Percentiles rank a stretch among this genome's conserved stretches.
Evolutionary conservation across 345 rosid species (phyloP).

Genomic region (Noccaea caerulescens): DNA sequence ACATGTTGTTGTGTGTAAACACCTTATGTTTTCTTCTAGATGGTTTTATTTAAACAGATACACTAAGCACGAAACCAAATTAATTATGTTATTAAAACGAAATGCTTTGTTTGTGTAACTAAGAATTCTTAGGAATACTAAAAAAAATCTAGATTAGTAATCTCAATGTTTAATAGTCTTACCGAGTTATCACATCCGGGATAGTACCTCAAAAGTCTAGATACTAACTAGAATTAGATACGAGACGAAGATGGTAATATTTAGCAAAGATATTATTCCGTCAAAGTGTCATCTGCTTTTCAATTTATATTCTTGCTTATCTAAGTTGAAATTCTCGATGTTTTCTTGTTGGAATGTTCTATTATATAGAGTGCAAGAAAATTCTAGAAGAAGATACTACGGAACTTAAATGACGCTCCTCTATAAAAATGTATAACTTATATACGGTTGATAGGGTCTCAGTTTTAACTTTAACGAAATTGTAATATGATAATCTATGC

Average conservation of each 20-base stretch:
- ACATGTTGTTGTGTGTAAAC: conserved; percentile 33
- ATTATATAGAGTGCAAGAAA: conserved; percentile 10
- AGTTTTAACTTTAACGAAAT: neutral
- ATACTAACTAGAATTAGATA: conserved; percentile 38
- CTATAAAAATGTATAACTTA: neutral
- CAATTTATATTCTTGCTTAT: conserved; percentile 41
- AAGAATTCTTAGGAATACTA: neutral
- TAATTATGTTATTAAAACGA: neutral
- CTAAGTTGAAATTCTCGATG: conserved; percentile 14
- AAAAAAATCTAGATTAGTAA: conserved; percentile 4
- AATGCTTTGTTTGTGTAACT: neutral
- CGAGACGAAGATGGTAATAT: conserved; percentile 34
- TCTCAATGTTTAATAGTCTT: neutral
- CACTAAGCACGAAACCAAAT: neutral
- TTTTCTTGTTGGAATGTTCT: conserved; percentile 38
- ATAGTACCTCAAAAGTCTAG: conserved; percentile 2
- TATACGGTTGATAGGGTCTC: conserved; percentile 1
- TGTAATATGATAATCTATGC: neutral
- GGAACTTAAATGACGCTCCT: neutral
- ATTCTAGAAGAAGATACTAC: conserved; percentile 33
- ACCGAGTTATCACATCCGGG: conserved; percentile 1
- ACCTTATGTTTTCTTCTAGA: conserved; percentile 13
- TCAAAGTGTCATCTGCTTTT: conserved; percentile 34
- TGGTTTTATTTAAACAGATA: neutral
- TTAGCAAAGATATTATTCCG: conserved; percentile 45